Evolutionary conservation across 306 rosid species (phyloP).

Genomic region (Cicer chorassanicum): DNA sequence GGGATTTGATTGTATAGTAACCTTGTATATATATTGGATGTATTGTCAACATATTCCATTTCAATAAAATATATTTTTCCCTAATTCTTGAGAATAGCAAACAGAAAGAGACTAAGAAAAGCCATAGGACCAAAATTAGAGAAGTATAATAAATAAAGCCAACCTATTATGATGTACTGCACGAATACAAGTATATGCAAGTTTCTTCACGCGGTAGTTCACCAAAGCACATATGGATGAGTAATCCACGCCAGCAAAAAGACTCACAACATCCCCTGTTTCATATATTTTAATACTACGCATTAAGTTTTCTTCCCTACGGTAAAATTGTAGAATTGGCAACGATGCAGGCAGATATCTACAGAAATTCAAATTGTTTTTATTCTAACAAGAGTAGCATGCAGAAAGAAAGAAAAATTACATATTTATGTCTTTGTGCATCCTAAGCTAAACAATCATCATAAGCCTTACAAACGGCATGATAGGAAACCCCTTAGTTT

Average conservation of each 20-base stretch:
- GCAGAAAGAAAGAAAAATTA: conserved; percentile 5
- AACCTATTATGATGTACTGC: conserved; percentile 88
- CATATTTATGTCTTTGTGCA: background rate
- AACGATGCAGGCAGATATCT: conserved; percentile 32
- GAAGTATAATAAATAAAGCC: conserved; percentile 44
- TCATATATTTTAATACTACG: conserved; percentile 39
- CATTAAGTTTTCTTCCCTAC: conserved; percentile 23
- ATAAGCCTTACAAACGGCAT: background rate
- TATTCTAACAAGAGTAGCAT: conserved; percentile 30
- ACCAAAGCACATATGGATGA: conserved; percentile 64
- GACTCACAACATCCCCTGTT: conserved; percentile 71
- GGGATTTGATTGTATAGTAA: too few relatives aligned
- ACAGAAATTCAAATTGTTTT: conserved; percentile 30
- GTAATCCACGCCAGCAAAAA: conserved; percentile 82
- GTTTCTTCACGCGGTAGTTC: conserved; percentile 76
- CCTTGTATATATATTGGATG: too few relatives aligned
- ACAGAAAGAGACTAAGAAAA: conserved; percentile 5
- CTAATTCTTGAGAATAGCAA: background rate
- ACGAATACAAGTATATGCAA: conserved; percentile 70
- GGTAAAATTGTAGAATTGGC: conserved; percentile 30
- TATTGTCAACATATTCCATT: too few relatives aligned
- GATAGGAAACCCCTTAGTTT: background rate
- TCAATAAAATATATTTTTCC: too few relatives aligned
- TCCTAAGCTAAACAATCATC: conserved; percentile 13
- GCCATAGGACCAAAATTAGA: conserved; percentile 8